Conservation (phyloP, 202 grass and related monocot species). For the Zoysia matrella region DNA sequence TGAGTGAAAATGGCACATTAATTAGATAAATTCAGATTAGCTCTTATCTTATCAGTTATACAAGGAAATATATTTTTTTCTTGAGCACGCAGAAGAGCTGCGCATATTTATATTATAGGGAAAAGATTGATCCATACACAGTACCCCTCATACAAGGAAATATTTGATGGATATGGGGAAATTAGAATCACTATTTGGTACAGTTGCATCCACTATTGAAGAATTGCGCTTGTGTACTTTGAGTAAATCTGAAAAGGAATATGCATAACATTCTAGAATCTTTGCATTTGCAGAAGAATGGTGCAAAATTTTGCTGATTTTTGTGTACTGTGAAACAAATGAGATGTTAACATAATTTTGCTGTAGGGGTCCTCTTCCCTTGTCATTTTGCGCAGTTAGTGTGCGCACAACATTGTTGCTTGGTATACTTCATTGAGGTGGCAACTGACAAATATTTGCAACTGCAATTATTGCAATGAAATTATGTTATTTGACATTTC, state of each 20-base stretch:
- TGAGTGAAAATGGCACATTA: neutral
- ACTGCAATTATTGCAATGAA: neutral
- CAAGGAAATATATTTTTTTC: no score
- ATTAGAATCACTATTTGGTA: neutral
- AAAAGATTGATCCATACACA: no score
- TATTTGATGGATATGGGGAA: neutral
- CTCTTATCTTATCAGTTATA: constrained; percentile 11
- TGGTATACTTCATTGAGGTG: constrained; percentile 5
- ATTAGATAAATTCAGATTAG: neutral
- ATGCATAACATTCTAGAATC: neutral
- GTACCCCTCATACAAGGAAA: neutral
- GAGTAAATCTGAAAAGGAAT: neutral
- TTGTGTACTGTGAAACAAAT: neutral
- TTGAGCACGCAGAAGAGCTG: no score
- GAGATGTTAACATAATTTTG: neutral
- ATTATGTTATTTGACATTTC: constrained; percentile 5
- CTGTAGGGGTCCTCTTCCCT: neutral
- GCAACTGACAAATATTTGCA: neutral
- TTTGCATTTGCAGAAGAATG: neutral
- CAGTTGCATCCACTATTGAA: neutral
- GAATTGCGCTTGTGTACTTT: neutral
- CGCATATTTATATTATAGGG: no score
- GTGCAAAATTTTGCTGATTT: neutral
- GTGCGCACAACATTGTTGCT: neutral
- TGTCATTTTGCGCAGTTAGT: neutral